A percentile compares a stretch with the other conserved stretches of the same genome.
Evolutionary conservation across 202 grass and related monocot genomes (phyloP).

Genomic region (Zoysia matrella): DNA sequence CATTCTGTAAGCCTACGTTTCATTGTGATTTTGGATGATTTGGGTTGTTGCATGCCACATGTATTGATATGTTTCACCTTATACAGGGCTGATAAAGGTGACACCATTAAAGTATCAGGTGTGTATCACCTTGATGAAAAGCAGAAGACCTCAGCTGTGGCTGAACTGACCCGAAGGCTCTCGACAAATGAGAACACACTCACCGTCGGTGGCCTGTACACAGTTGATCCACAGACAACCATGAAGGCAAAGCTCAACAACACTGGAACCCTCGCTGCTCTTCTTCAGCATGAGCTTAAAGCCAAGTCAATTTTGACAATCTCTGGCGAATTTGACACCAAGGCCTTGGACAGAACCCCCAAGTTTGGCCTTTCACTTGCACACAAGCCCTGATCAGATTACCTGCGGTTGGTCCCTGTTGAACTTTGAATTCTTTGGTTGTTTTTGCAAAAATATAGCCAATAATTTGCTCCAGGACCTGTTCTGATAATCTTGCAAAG

Average conservation of each 20-base stretch:
- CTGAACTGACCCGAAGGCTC: conserved; percentile 79
- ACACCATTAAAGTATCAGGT: conserved; percentile 88
- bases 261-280: conserved; percentile 77
- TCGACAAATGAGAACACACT: conserved; percentile 86
- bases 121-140: conserved; percentile 79
- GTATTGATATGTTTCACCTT: conserved; percentile 23
- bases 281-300: conserved; percentile 91
- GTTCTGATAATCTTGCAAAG: conserved; percentile 42
- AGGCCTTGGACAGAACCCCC: conserved; percentile 82
- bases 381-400: conserved; percentile 72
- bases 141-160: conserved; percentile 69
- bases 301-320: conserved; percentile 87
- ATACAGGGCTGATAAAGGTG: conserved; percentile 83
- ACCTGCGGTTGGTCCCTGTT: conserved; percentile 15
- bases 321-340: conserved; percentile 92
- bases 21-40: conserved; percentile 20
- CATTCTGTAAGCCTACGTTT: conserved; percentile 69
- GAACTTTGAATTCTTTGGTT: conserved; percentile 53
- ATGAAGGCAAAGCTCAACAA: conserved; percentile 86
- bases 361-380: conserved; percentile 79
- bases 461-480: conserved; percentile 72
- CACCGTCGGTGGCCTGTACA: conserved; percentile 74
- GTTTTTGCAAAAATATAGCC: conserved; percentile 44
- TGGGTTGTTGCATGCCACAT: conserved; percentile 8
- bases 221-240: conserved; percentile 68